Evolutionary conservation across 164 flowering plant genomes (phyloP), one percentile per base, ranked within the genome.

Genomic region (Tinospora cordifolia): DNA sequence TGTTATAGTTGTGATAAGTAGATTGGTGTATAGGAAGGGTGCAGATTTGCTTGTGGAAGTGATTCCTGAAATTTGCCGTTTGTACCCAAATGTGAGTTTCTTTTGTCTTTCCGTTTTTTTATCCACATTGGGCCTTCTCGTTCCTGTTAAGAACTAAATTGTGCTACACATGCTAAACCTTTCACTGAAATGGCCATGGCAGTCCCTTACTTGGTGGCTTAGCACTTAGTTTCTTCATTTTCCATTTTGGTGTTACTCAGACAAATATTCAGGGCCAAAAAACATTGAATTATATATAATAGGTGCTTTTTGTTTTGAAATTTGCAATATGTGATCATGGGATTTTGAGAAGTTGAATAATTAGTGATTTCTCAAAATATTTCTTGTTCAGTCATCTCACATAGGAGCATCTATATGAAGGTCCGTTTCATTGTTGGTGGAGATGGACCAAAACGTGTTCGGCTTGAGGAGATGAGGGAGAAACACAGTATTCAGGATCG

Each of bases 31-130:
- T 63, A 85, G 97, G 38, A 95, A 92, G 74, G 99, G 99, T 69
- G 93, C 93, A 63, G 99, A 95, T 83, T 81, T 95, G 75, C 97
- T 92, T 44, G 98, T 90, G 75, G 99, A 95, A 83, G 98, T 92
- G 72, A 95, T 95, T 78, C 98, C 98, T 40, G 89, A 87, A 87
- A 90, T 94, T 8, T 92, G 99, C 81, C 88, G 83, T 36, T 73
- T 86, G 79, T 79, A 76, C 80, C 85, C 94, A 68, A 85, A 89
- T 82, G 96, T 94, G 75, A 89, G 98, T 82, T 60, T 3, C 62
- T 58, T 51, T 26, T 47, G 1, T 46, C 27, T 25, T 3, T 49
- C 13, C n/a, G 7, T 14, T 3, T 63, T 63, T 63, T 63, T 10
- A 41, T 15, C 14, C 14, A 30, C 14, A 14, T 1, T 30, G 36